Evolutionary conservation across 345 rosid species (phyloP), one percentile per base, ranked within the genome.

Genomic region (Lagerstroemia speciosa): DNA sequence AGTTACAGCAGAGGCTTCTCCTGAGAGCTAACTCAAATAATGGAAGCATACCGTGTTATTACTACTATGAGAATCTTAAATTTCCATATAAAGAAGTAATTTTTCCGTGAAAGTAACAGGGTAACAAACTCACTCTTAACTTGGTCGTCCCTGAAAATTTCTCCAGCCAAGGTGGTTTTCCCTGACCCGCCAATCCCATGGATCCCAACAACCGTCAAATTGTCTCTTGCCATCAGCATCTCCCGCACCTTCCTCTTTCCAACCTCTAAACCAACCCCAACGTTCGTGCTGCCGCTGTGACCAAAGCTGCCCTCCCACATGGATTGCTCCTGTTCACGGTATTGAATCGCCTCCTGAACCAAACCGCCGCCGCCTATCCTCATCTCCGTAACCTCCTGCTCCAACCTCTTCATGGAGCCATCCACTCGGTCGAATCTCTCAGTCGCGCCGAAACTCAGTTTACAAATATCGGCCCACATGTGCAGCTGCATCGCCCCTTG

Each of bases 151-250:
- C 73, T 82, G 64, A 83, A 74, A 71, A 87, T 61, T 73, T 93
- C 93, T 71, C 65, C 71, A 29, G 92, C 98, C 76, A 93, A 77
- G 67, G 98, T 91, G 7, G 98, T 91, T 66, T 93, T 93, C 0
- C 98, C 98, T 0, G 89, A 90, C 26, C 97, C 98, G 0, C 95
- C 99, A 72, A 89, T 91, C 5, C 99, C 97, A 70, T 68, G 65
- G 52, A 91, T 89, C 64, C 93, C 97, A 55, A 88, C 60, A 64
- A 89, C 66, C 33, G 68, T 72, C 27, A 71, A 64, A 65, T 68
- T 71, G 0, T 87, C 82, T 24, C 77, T 68, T 30, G 32, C 83
- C 14, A 80, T 74, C 26, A 93, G n/a, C 96, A 87, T 85, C 78
- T 88, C 91, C 80, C 89, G 83, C 63, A 91, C 97, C 64, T 80